A percentile compares a stretch with the other conserved stretches of the same genome.
Conservation (phyloP, 2,329 filamentous ascomycete species). For the Talaromyces sp. region DNA sequence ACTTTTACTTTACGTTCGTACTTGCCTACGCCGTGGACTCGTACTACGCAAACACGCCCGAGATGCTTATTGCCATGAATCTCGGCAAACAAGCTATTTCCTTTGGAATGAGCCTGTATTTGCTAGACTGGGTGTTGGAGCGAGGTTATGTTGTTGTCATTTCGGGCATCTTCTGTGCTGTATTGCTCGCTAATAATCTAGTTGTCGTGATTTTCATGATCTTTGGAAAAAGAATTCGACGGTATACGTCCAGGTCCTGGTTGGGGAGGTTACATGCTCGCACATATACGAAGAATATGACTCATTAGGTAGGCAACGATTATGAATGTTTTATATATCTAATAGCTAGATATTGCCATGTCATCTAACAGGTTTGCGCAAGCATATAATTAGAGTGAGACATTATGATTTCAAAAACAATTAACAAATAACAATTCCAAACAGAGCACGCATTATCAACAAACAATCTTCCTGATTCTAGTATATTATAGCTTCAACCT, state of each 20-base stretch:
- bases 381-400: background rate
- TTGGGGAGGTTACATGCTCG: slow-evolving; percentile 48
- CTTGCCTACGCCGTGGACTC: slow-evolving; percentile 62
- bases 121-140: slow-evolving; percentile 53
- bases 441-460: background rate
- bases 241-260: slow-evolving; percentile 49
- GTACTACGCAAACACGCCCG: slow-evolving; percentile 59
- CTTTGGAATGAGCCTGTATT: slow-evolving; percentile 53
- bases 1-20: slow-evolving; percentile 59
- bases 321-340: background rate
- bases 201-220: slow-evolving; percentile 52
- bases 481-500: background rate
- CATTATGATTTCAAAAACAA: background rate
- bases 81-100: slow-evolving; percentile 58
- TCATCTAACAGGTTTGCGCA: background rate
- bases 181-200: slow-evolving; percentile 54
- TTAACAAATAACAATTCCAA: background rate
- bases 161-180: slow-evolving; percentile 49
- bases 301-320: background rate
- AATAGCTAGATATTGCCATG: background rate
- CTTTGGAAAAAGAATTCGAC: slow-evolving; percentile 52
- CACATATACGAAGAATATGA: slow-evolving; percentile 28
- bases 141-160: slow-evolving; percentile 55
- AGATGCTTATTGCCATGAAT: slow-evolving; percentile 63
- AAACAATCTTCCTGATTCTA: background rate